Evolutionary conservation across 1,139 yeast genomes (phyloP), one percentile per base, ranked within the genome.

Genomic region (Eremothecium coryli): DNA sequence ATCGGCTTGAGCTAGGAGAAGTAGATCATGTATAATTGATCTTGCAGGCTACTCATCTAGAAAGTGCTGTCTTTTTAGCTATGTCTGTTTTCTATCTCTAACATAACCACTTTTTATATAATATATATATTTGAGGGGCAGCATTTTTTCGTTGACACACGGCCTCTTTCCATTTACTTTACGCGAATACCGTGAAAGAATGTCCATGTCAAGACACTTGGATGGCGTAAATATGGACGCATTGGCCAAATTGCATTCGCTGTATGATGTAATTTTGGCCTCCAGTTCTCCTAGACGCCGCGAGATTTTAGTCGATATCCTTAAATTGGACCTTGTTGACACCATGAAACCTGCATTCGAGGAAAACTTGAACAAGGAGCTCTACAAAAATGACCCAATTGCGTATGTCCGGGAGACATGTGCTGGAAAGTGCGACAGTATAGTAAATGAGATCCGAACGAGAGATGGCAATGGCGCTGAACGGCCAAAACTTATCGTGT

Each of bases 211-310:
- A n/a, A n/a, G n/a, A n/a, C n/a, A n/a, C n/a, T n/a, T n/a, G n/a
- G n/a, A n/a, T n/a, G n/a, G n/a, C n/a, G n/a, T n/a, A n/a, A n/a
- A n/a, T n/a, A n/a, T n/a, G n/a, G n/a, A n/a, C n/a, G n/a, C n/a
- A n/a, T n/a, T n/a, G n/a, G n/a, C n/a, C n/a, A n/a, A n/a, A n/a
- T n/a, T n/a, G n/a, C n/a, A n/a, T n/a, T n/a, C n/a, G n/a, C n/a
- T 41, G 16, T 54, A 44, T 25, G 50, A 50, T 5, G 32, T 85
- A 16, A 63, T 85, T 2, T 64, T 90, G 10, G 96, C 95, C 1
- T 84, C 95, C 1, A 70, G 82, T 2, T 86, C 96, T 0, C 93
- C 93, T 1, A 67, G 96, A 41, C 62, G 98, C 37, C 60, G 63
- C 36, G 82, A 82, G 40, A 79, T 90, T 15, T 53, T 90, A 23